Evolutionary conservation across 331 rosid species (phyloP), one percentile per base, ranked within the genome.

Genomic region (Acacia concinna): DNA sequence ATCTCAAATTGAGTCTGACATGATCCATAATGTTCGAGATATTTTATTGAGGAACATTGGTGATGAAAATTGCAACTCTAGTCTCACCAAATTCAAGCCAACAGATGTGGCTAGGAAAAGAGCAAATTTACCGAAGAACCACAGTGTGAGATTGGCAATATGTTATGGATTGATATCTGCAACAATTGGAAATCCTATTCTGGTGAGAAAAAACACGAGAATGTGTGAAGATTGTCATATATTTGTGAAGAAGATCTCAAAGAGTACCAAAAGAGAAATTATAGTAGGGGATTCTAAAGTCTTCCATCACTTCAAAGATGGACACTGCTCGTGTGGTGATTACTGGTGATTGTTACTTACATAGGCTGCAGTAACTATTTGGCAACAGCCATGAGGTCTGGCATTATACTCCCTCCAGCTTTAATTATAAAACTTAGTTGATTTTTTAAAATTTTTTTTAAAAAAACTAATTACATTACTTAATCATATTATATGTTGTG

Each of bases 131-230:
- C 80, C 84, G 1, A 81, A 74, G 80, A 68, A 73, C 66, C 94
- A 90, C 69, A 75, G 92, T 35, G 88, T 90, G 52, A 85, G 88
- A 85, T 80, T 88, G 86, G 92, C 94, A 43, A 69, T 86, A 65
- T 86, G 88, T 83, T 88, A 79, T 25, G 92, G 91, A 21, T 65
- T 90, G 76, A 90, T 90, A 79, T 83, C 92, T 67, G 75, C 87
- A 4, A 75, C 79, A 40, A 65, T 90, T 60, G 85, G 89, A 75
- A 71, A 59, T 73, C 89, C 91, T 31, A 83, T 90, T 52, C 60
- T 88, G 28, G 91, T 88, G 32, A 79, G 86, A 70, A 85, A 88
- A 56, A 90, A 88, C 86, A 81, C 80, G 14, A 88, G 91, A 80
- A 82, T 86, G 43, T 90, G 94, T 63, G 79, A 80, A 79, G 89